Evolutionary conservation across 768 basidiomycete species (phyloP).

Genomic region (Calocera cornea): DNA sequence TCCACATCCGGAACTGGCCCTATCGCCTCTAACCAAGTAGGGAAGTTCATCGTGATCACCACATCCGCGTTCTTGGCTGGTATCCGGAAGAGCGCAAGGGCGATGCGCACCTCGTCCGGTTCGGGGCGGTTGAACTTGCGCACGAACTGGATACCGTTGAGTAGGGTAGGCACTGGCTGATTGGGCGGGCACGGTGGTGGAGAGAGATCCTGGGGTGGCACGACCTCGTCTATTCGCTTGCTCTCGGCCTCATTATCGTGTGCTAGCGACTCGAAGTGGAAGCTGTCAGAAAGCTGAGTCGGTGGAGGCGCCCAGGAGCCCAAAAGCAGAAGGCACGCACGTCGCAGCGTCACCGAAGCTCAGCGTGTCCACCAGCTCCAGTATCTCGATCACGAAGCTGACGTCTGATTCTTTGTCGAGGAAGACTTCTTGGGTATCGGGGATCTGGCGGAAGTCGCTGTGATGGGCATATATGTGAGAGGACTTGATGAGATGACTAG

Average conservation of each 20-base stretch:
- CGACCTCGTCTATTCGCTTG: slow-evolving; percentile 32
- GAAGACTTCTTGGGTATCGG: slow-evolving; percentile 91
- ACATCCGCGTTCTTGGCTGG: slow-evolving; percentile 60
- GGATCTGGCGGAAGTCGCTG: slow-evolving; percentile 67
- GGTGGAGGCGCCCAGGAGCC: slow-evolving; percentile 7
- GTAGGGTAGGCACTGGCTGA: slow-evolving; percentile 44
- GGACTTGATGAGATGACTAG: background rate
- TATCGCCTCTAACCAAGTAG: slow-evolving; percentile 36
- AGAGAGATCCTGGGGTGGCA: slow-evolving; percentile 21
- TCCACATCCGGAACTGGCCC: slow-evolving; percentile 29
- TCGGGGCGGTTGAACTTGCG: slow-evolving; percentile 56
- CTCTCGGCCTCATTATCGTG: slow-evolving; percentile 71
- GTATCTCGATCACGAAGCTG: slow-evolving; percentile 74
- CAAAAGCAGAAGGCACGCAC: slow-evolving; percentile 28
- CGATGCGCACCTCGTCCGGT: slow-evolving; percentile 59
- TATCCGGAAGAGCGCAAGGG: slow-evolving; percentile 71
- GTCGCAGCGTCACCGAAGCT: slow-evolving; percentile 50
- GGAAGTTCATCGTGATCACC: slow-evolving; percentile 74
- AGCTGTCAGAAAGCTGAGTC: slow-evolving; percentile 35
- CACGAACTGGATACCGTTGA: slow-evolving; percentile 57
- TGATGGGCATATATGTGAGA: background rate
- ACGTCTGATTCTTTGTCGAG: slow-evolving; percentile 51
- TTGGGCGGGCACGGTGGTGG: slow-evolving; percentile 28
- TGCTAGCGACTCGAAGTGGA: slow-evolving; percentile 80
- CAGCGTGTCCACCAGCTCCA: slow-evolving; percentile 52